Percentiles rank a stretch among this genome's conserved stretches.
Conservation (phyloP, 352 stramenopile species). For the Blastocystis sp. region DNA sequence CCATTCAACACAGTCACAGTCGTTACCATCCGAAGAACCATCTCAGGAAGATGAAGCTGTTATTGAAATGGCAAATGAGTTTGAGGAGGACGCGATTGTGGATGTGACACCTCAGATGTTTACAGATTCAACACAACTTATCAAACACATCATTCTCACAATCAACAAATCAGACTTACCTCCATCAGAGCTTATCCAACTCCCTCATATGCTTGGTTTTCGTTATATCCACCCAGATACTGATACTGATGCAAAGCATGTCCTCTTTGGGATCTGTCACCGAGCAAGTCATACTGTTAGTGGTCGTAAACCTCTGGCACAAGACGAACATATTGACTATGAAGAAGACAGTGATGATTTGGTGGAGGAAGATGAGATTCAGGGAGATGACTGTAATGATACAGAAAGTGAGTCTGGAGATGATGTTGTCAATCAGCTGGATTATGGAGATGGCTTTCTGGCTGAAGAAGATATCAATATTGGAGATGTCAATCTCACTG, state of each 20-base stretch:
- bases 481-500: constrained; percentile 16
- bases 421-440: constrained; percentile 27
- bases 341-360: constrained; percentile 31
- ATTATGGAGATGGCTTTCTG: constrained; percentile 59
- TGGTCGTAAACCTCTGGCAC: not conserved
- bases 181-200: not conserved
- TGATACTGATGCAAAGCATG: not conserved
- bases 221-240: constrained; percentile 51
- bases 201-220: constrained; percentile 19
- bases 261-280: constrained; percentile 49
- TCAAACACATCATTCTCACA: not conserved
- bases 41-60: not conserved
- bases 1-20: not conserved
- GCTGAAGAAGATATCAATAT: constrained; percentile 59
- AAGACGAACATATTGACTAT: constrained; percentile 1
- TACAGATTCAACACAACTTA: not conserved
- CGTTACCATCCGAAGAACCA: not conserved
- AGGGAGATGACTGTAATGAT: constrained; percentile 52
- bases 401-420: constrained; percentile 36
- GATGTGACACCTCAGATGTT: not conserved
- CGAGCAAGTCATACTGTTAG: not conserved
- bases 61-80: not conserved
- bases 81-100: not conserved
- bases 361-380: not conserved
- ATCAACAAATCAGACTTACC: constrained; percentile 14